phyloP scores from a whole-genome alignment of 805 yeast species.

The Millerago galiae region DNA sequence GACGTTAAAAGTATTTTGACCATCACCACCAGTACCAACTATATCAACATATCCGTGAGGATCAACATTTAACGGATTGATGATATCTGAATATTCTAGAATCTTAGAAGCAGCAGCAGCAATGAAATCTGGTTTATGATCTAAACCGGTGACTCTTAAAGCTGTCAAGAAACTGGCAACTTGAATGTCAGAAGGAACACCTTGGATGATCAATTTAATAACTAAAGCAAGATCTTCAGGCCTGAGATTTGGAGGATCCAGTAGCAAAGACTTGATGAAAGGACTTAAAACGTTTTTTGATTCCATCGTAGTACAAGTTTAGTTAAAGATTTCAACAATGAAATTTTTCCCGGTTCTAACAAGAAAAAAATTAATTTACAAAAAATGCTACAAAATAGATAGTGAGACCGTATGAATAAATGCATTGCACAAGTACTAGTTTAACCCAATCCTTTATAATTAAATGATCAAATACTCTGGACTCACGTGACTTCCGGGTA shows the following conservation, averaged over 20 bases:
- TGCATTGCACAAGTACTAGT: too few species aligned
- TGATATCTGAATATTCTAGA: slow-evolving; percentile 52
- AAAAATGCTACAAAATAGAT: too few species aligned
- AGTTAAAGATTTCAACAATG: too few species aligned
- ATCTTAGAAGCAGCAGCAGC: slow-evolving; percentile 82
- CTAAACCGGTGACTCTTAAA: slow-evolving; percentile 65
- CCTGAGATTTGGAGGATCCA: slow-evolving; percentile 53
- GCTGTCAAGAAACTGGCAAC: slow-evolving; percentile 76
- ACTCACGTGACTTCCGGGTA: not conserved
- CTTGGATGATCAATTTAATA: slow-evolving; percentile 52
- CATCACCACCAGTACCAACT: slow-evolving; percentile 99
- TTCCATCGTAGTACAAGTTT: too few species aligned
- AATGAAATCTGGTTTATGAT: slow-evolving; percentile 73
- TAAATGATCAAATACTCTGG: not conserved
- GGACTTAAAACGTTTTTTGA: slow-evolving; percentile 33
- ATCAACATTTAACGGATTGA: slow-evolving; percentile 40
- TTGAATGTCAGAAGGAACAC: slow-evolving; percentile 61
- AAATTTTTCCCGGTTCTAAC: too few species aligned
- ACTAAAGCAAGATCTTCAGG: slow-evolving; percentile 62
- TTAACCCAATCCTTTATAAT: too few species aligned
- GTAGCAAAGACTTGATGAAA: slow-evolving; percentile 57
- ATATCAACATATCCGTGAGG: slow-evolving; percentile 66
- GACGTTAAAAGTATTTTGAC: slow-evolving; percentile 94
- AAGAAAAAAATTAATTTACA: too few species aligned
- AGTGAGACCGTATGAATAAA: too few species aligned